Evolutionary conservation across 441 rosid species (phyloP), one percentile per base, ranked within the genome.

Genomic region (Pelargonium fulgidum): DNA sequence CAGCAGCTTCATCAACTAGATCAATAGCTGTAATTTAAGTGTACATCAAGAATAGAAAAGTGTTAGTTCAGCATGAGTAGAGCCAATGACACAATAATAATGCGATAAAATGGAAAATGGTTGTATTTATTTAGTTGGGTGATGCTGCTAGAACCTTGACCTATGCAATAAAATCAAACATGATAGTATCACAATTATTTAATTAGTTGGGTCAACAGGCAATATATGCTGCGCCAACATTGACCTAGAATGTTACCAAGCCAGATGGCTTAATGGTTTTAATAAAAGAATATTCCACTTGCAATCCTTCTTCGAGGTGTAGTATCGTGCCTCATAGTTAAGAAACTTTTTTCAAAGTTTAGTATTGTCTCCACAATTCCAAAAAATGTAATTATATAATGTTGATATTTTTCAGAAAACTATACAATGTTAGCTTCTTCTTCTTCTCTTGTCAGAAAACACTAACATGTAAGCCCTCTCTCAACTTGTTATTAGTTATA

Each of bases 1-100:
- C 92, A 68, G 98, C 99, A 70, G 98, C 99, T 81, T 94, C 99
- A 84, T 94, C 98, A 65, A 94, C 82, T 89, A 94, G 84, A 76
- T 94, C 99, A 63, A 94, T 94, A 2, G 99, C 99, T 80, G 92
- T 92, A 76, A 92, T 97, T 6, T 17, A 24, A 65, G 26, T n/a
- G 69, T n/a, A 47, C 7, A 48, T 48, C 47, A 26, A 39, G 72
- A 3, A 1, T 56, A 42, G 58, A 5, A 42, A 41, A 61, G 48
- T 9, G 42, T 29, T 36, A 70, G 2, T 12, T 20, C 17, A 39
- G 26, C 2, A 12, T 22, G 47, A 6, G 50, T 45, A 45, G 50
- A 45, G n/a, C 52, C 52, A 47, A n/a, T 47, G 52, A 11, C 52
- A 47, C 12, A 47, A 17, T 36, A 7, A 10, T 16, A 16, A 22